phyloP scores from a whole-genome alignment of 1,139 yeast species.

The Nakaseomyces sp. region DNA sequence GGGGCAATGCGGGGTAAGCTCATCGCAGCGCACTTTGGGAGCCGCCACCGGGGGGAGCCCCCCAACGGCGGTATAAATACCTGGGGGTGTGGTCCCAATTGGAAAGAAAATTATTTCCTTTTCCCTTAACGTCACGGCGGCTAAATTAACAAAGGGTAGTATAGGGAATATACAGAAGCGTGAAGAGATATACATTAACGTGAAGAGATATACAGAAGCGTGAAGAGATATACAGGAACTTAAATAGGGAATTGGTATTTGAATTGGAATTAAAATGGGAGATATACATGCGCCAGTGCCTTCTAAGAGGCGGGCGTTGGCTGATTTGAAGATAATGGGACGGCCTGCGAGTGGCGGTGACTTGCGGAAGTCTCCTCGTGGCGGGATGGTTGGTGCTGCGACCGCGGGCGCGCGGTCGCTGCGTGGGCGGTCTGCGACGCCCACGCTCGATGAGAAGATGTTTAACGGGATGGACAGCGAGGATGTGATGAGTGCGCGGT shows the following conservation, averaged over 20 bases:
- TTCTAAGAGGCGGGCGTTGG: conserved; percentile 3
- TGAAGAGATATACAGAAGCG: too few relatives aligned
- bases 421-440: conserved; percentile 26
- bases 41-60: too few relatives aligned
- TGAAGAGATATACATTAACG: too few relatives aligned
- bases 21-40: too few relatives aligned
- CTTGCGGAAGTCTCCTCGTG: background rate
- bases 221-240: too few relatives aligned
- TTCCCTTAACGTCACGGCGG: background rate
- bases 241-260: too few relatives aligned
- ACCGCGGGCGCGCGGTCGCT: background rate
- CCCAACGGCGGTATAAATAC: too few relatives aligned
- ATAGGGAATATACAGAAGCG: too few relatives aligned
- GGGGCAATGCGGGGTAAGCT: too few relatives aligned
- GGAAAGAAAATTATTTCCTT: background rate
- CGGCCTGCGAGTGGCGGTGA: conserved; percentile 7
- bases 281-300: conserved; percentile 6
- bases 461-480: conserved; percentile 22
- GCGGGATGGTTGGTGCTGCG: background rate
- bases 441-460: conserved; percentile 14
- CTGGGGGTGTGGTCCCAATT: too few relatives aligned
- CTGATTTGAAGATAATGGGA: conserved; percentile 1
- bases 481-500: conserved; percentile 35
- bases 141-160: too few relatives aligned
- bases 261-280: background rate